Conservation (phyloP, 2,329 filamentous ascomycete species). For the Penicillium sp. region DNA sequence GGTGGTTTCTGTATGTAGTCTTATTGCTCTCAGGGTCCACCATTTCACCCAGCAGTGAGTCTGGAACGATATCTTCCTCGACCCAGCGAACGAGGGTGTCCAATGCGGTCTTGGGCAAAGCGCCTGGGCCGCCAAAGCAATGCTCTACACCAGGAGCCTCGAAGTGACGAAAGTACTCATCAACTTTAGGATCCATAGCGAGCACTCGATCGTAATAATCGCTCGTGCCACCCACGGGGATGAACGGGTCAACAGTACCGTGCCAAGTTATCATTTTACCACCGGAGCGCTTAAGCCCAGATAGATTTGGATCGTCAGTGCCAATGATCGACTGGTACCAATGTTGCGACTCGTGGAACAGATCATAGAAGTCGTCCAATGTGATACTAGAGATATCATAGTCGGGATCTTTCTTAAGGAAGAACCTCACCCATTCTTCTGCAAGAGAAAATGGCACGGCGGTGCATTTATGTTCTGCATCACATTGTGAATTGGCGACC, state of each 20-base stretch:
- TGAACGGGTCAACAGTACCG: slow-evolving; percentile 42
- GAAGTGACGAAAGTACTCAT: slow-evolving; percentile 41
- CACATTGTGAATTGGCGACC: slow-evolving; percentile 29
- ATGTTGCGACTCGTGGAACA: slow-evolving; percentile 25
- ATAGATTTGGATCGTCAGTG: slow-evolving; percentile 39
- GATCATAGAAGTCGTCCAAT: slow-evolving; percentile 19
- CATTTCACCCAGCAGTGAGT: background rate
- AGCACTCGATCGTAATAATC: slow-evolving; percentile 40
- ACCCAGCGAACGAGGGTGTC: background rate
- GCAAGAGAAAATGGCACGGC: slow-evolving; percentile 30
- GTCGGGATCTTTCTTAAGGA: slow-evolving; percentile 32
- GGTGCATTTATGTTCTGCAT: slow-evolving; percentile 21
- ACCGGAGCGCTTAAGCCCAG: slow-evolving; percentile 34
- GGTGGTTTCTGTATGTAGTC: background rate
- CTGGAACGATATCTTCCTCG: background rate
- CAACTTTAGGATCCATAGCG: slow-evolving; percentile 21
- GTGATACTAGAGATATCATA: slow-evolving; percentile 32
- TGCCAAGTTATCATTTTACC: slow-evolving; percentile 49
- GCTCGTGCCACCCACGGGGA: slow-evolving; percentile 36
- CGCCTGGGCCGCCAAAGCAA: slow-evolving; percentile 32
- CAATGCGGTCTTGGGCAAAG: background rate
- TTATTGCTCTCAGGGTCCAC: background rate
- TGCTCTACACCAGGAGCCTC: slow-evolving; percentile 41
- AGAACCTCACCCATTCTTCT: slow-evolving; percentile 35
- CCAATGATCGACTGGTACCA: slow-evolving; percentile 39